Evolutionary conservation across 306 rosid genomes (phyloP).

Genomic region (Geum urbanum): DNA sequence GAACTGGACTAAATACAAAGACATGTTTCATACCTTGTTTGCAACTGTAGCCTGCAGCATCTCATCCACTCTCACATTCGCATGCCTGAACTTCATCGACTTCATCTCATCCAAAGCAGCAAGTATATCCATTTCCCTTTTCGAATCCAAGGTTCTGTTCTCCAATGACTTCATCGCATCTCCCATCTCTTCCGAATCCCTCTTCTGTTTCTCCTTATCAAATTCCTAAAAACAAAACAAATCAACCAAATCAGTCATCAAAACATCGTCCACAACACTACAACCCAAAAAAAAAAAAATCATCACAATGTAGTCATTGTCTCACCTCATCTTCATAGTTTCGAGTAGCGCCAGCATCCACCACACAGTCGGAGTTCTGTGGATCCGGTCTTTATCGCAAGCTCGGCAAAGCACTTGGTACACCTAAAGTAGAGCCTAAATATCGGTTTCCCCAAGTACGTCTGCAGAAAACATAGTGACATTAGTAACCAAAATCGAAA

Average conservation of each 20-base stretch:
- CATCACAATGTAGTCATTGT: no score
- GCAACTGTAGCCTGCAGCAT: slow-evolving; percentile 71
- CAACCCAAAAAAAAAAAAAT: no score
- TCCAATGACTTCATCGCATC: slow-evolving; percentile 85
- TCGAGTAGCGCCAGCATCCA: slow-evolving; percentile 60
- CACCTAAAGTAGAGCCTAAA: slow-evolving; percentile 82
- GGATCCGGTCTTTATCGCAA: slow-evolving; percentile 81
- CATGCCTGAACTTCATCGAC: slow-evolving; percentile 94
- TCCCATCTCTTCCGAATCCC: slow-evolving; percentile 80
- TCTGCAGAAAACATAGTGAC: slow-evolving; percentile 36
- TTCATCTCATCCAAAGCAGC: slow-evolving; percentile 98
- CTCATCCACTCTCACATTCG: slow-evolving; percentile 75
- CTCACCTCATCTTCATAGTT: slow-evolving; percentile 82
- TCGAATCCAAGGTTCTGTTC: slow-evolving; percentile 83
- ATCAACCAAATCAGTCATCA: not conserved
- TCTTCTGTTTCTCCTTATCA: slow-evolving; percentile 43
- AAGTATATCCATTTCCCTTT: slow-evolving; percentile 60
- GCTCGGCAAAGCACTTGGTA: slow-evolving; percentile 78
- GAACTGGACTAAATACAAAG: no score
- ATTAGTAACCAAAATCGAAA: not conserved
- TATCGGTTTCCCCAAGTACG: slow-evolving; percentile 74
- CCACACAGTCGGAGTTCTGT: slow-evolving; percentile 78
- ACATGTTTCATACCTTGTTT: no score
- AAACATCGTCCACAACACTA: not conserved
- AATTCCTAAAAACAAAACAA: slow-evolving; percentile 14